Evolutionary conservation across 805 yeast species (phyloP).

Genomic region (Jamesozyma piceae): DNA sequence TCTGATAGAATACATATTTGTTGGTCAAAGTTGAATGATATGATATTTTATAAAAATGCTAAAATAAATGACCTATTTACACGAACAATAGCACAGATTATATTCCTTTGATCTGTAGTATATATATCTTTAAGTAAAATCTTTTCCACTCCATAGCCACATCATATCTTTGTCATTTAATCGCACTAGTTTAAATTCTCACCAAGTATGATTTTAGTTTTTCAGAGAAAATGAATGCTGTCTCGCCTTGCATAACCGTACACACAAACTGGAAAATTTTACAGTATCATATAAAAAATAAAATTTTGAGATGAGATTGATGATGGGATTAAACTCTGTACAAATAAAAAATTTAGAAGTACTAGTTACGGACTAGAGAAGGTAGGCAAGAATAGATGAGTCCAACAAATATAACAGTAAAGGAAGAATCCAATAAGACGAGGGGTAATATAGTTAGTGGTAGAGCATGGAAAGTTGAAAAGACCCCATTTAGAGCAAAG

Average conservation of each 20-base stretch:
- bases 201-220: not conserved
- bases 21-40: too few relatives aligned
- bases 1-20: not conserved
- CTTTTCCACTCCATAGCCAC: too few relatives aligned
- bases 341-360: too few relatives aligned
- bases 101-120: too few relatives aligned
- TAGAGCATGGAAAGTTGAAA: conserved; percentile 62
- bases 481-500: conserved; percentile 57
- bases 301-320: too few relatives aligned
- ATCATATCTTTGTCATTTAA: too few relatives aligned
- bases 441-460: conserved; percentile 53
- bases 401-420: conserved; percentile 1
- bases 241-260: too few relatives aligned
- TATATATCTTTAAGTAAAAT: too few relatives aligned
- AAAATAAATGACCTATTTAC: not conserved
- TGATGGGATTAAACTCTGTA: too few relatives aligned
- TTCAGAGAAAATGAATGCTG: too few relatives aligned
- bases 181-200: not conserved
- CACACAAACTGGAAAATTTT: not conserved
- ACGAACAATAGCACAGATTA: not conserved
- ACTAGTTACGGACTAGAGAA: too few relatives aligned
- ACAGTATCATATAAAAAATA: too few relatives aligned
- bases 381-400: conserved; percentile 2
- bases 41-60: not conserved
- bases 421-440: conserved; percentile 5